Evolutionary conservation across 1,139 yeast genomes (phyloP).

Genomic region (Zygosaccharomyces sapae): DNA sequence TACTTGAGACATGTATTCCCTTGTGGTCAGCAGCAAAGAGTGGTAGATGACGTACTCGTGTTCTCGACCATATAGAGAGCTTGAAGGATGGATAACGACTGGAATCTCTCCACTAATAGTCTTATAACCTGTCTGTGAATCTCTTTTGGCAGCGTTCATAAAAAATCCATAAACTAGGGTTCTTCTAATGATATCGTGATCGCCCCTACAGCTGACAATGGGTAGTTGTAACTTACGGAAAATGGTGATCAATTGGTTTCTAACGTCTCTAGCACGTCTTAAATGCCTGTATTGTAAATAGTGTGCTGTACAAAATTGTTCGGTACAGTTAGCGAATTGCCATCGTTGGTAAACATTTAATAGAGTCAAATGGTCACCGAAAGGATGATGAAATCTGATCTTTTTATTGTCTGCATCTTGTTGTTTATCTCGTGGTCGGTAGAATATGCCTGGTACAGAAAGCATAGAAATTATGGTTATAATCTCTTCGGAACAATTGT

Average conservation of each 20-base stretch:
- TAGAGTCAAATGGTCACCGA: constrained; percentile 84
- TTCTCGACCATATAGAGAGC: constrained; percentile 67
- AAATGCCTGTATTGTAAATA: constrained; percentile 78
- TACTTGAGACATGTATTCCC: constrained; percentile 89
- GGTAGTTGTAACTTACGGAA: constrained; percentile 54
- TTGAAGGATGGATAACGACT: constrained; percentile 86
- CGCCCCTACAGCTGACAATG: constrained; percentile 56
- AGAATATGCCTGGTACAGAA: constrained; percentile 79
- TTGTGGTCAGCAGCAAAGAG: constrained; percentile 71
- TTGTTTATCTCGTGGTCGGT: constrained; percentile 77
- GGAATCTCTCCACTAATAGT: constrained; percentile 75
- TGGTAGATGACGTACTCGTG: constrained; percentile 83
- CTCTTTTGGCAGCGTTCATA: constrained; percentile 76
- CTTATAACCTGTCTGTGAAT: constrained; percentile 71
- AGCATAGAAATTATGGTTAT: constrained; percentile 87
- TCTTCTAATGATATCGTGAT: constrained; percentile 59
- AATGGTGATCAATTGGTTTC: constrained; percentile 62
- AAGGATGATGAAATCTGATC: constrained; percentile 67
- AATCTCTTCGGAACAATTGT: constrained; percentile 77
- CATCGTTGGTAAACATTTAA: constrained; percentile 78
- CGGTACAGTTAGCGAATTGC: constrained; percentile 58
- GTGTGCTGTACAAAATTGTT: constrained; percentile 77
- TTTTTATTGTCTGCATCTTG: constrained; percentile 74
- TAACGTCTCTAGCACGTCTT: constrained; percentile 73
- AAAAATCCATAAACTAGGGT: constrained; percentile 86